Evolutionary conservation across 768 basidiomycete genomes (phyloP).

Genomic region (Sutorius australiensis): DNA sequence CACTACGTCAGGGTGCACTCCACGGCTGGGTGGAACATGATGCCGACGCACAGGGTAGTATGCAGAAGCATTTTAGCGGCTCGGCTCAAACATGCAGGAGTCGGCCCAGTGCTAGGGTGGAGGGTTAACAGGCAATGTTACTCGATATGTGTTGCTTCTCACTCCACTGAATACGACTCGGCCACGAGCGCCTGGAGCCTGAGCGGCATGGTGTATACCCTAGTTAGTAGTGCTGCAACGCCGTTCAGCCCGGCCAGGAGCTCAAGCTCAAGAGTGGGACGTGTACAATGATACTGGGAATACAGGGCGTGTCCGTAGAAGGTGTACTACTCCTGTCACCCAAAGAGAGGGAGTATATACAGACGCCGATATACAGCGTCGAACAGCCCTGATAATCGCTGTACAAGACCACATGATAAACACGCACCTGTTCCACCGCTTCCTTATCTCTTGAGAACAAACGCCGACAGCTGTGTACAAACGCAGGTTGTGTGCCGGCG

Average conservation of each 20-base stretch:
- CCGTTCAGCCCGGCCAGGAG: too few relatives aligned
- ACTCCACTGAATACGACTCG: too few relatives aligned
- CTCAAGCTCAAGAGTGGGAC: too few relatives aligned
- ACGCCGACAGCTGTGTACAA: neutral
- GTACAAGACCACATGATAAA: neutral
- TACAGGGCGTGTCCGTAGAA: neutral
- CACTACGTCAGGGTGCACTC: neutral
- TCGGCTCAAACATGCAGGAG: too few relatives aligned
- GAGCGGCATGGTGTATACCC: too few relatives aligned
- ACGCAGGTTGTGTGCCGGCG: neutral
- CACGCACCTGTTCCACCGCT: neutral
- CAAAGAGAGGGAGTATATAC: neutral
- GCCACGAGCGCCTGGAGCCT: too few relatives aligned
- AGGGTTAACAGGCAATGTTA: too few relatives aligned
- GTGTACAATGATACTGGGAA: neutral
- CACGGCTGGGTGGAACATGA: neutral
- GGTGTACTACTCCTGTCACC: neutral
- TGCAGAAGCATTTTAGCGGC: too few relatives aligned
- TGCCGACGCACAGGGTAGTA: neutral
- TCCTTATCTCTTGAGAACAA: constrained; percentile 5
- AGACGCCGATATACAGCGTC: neutral
- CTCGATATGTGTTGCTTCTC: too few relatives aligned
- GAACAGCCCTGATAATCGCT: neutral
- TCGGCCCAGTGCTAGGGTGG: too few relatives aligned
- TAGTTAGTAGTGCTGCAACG: too few relatives aligned